These are phyloP conservation scores for Neodidymelliopsis sp. DNA, from an alignment of 2,329 filamentous ascomycete species.

Conservation along the genomic window DNA sequence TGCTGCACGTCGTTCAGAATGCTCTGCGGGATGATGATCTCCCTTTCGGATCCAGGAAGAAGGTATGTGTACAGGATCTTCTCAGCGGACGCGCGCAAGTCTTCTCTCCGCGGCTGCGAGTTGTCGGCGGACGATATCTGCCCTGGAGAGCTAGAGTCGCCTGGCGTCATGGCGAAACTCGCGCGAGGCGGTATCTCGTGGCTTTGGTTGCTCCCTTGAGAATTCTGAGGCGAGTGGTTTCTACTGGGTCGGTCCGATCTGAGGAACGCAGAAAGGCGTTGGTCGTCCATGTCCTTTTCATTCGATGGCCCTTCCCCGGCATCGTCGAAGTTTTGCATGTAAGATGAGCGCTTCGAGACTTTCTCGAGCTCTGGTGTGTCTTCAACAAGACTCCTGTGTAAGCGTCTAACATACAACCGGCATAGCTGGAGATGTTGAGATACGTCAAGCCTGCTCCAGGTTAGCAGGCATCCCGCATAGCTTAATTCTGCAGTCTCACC, in stretches of 20 bases:
- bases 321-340: conserved; percentile 64
- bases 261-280: conserved; percentile 89
- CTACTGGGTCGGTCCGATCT: conserved; percentile 63
- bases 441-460: conserved; percentile 85
- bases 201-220: conserved; percentile 60
- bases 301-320: conserved; percentile 68
- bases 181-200: conserved; percentile 61
- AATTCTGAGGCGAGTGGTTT: conserved; percentile 58
- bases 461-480: conserved; percentile 27
- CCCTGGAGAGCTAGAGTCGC: conserved; percentile 64
- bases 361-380: conserved; percentile 91
- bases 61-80: conserved; percentile 99
- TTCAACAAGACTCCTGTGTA: conserved; percentile 90
- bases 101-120: conserved; percentile 63
- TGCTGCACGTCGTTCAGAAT: conserved; percentile 87
- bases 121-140: conserved; percentile 45
- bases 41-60: conserved; percentile 91
- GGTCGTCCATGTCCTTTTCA: conserved; percentile 77
- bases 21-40: conserved; percentile 89
- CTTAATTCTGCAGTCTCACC: conserved; percentile 64
- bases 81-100: conserved; percentile 92
- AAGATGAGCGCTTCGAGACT: conserved; percentile 83
- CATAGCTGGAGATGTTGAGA: conserved; percentile 98
- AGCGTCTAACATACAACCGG: conserved; percentile 94
- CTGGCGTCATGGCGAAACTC: conserved; percentile 69